phyloP scores from a whole-genome alignment of 768 basidiomycete genomes.

The Tephrocybe sp. region DNA sequence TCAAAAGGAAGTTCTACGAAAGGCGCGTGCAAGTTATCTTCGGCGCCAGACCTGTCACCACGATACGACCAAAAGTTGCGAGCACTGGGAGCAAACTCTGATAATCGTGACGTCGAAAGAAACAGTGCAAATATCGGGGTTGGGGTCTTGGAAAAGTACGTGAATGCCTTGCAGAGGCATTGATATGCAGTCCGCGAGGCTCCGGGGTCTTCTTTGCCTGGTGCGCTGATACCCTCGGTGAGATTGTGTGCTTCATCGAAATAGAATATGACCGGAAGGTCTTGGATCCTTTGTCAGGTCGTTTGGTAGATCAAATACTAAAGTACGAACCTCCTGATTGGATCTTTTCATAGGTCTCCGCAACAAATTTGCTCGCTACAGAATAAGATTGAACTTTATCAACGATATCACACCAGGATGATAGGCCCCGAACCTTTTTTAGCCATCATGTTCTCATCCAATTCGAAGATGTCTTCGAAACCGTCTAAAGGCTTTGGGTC shows the following conservation, averaged over 20 bases:
- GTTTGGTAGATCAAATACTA: no score
- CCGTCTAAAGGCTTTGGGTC: not conserved
- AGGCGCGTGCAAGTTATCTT: not conserved
- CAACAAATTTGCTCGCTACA: no score
- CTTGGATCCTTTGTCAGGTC: no score
- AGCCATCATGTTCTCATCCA: no score
- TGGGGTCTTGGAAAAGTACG: not conserved
- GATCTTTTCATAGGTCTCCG: no score
- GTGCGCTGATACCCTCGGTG: no score
- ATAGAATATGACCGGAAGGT: not conserved
- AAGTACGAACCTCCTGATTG: no score
- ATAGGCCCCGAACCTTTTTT: no score
- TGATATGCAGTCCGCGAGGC: constrained; percentile 2
- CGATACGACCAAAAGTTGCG: not conserved
- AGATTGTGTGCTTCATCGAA: constrained; percentile 3
- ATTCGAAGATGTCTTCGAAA: not conserved
- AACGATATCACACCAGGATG: no score
- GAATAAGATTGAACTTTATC: no score
- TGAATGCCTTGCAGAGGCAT: constrained; percentile 3
- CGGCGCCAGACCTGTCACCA: not conserved
- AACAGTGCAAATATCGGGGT: not conserved
- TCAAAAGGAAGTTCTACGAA: constrained; percentile 11
- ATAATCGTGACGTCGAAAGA: not conserved
- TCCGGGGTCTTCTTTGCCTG: not conserved
- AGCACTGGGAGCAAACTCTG: not conserved